phyloP scores from a whole-genome alignment of 140 eudicot species.

The Eryngium alpinum region DNA sequence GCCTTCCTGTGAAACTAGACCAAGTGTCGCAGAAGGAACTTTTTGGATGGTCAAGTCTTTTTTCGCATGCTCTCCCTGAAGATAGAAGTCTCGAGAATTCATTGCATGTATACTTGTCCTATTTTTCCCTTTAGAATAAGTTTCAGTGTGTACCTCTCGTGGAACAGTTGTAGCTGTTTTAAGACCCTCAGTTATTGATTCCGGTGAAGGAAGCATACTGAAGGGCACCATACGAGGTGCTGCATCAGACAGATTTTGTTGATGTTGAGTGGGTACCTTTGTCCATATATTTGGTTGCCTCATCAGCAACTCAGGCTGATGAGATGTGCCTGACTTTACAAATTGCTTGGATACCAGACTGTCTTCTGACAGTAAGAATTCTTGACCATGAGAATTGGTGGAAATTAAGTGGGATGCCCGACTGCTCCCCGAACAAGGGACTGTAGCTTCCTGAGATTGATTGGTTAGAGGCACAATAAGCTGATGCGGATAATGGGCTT shows the following conservation, averaged over 20 bases:
- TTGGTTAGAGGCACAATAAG: constrained; percentile 18
- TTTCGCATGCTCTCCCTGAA: constrained; percentile 20
- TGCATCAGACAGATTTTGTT: constrained; percentile 20
- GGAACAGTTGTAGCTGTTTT: constrained; percentile 30
- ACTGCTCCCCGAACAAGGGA: constrained; percentile 7
- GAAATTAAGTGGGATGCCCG: constrained; percentile 19
- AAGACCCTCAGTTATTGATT: constrained; percentile 27
- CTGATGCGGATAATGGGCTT: constrained; percentile 26
- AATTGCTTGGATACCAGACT: constrained; percentile 9
- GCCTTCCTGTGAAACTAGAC: constrained; percentile 10
- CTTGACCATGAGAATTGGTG: constrained; percentile 25
- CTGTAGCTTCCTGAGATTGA: constrained; percentile 22
- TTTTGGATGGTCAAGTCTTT: constrained; percentile 17
- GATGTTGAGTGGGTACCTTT: constrained; percentile 32
- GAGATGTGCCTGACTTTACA: constrained; percentile 13
- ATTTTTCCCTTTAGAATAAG: constrained; percentile 12
- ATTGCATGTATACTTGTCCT: constrained; percentile 21
- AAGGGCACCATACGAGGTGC: constrained; percentile 19
- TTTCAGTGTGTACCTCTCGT: too few species aligned
- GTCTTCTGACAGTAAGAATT: constrained; percentile 18
- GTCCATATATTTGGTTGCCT: constrained; percentile 32
- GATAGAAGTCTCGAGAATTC: constrained; percentile 29
- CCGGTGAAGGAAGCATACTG: constrained; percentile 25
- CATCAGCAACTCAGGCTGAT: constrained; percentile 27
- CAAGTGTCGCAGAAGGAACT: neutral